Evolutionary conservation across 805 yeast genomes (phyloP).

Genomic region (Candida quercuum): DNA sequence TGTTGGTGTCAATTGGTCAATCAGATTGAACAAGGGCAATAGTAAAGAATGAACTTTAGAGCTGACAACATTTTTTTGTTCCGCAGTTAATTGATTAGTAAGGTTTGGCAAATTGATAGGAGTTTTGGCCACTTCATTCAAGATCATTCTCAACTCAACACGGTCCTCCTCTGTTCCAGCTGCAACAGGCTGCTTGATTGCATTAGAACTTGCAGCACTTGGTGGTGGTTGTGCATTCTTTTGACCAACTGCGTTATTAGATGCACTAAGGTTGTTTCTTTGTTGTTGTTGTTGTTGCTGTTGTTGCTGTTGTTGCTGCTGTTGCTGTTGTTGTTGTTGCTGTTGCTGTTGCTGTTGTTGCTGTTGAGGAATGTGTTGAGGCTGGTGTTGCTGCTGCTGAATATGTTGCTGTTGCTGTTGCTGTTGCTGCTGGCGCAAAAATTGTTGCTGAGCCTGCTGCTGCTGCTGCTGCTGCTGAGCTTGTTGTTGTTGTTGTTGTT

Average conservation of each 20-base stretch:
- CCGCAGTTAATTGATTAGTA: slow-evolving; percentile 52
- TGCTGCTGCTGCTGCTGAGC: no score
- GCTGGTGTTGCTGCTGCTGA: slow-evolving; percentile 12
- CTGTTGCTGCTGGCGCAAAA: slow-evolving; percentile 4
- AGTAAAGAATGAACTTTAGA: slow-evolving; percentile 49
- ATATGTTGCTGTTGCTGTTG: slow-evolving; percentile 7
- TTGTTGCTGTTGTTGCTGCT: slow-evolving; percentile 10
- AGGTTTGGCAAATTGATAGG: slow-evolving; percentile 65
- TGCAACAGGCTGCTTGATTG: slow-evolving; percentile 15
- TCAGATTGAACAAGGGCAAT: slow-evolving; percentile 49
- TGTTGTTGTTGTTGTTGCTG: slow-evolving; percentile 6
- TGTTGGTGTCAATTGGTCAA: slow-evolving; percentile 73
- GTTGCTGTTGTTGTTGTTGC: slow-evolving; percentile 4
- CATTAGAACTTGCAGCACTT: slow-evolving; percentile 14
- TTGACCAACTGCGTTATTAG: slow-evolving; percentile 3
- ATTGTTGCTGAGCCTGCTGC: slow-evolving; percentile 1
- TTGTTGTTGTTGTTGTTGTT: slow-evolving; percentile 1
- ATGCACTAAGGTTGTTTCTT: not conserved
- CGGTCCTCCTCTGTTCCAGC: slow-evolving; percentile 56
- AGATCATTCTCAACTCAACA: slow-evolving; percentile 52
- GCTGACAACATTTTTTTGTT: slow-evolving; percentile 57
- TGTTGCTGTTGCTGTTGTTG: slow-evolving; percentile 7
- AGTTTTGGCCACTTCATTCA: slow-evolving; percentile 63
- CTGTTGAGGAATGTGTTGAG: slow-evolving; percentile 8
- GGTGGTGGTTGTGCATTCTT: slow-evolving; percentile 6